A percentile compares a stretch with the other conserved stretches of the same genome.
Evolutionary conservation across 352 stramenopile genomes (phyloP).

Genomic region (Phytophthora macrochlamydospora): DNA sequence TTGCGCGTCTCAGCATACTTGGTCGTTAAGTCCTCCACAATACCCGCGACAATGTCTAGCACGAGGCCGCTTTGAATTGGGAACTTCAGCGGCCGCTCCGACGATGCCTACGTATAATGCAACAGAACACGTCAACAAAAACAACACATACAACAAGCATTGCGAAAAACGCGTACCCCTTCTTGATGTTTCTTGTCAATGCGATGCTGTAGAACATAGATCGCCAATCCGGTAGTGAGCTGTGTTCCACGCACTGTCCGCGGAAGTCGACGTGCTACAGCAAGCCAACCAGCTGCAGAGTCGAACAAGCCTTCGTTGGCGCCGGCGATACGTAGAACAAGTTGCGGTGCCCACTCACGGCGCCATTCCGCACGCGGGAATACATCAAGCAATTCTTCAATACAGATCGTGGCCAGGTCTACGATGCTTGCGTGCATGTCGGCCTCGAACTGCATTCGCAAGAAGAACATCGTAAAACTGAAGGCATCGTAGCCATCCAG

Average conservation of each 20-base stretch:
- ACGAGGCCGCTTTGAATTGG: constrained; percentile 78
- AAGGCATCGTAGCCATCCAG: constrained; percentile 81
- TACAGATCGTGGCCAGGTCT: constrained; percentile 75
- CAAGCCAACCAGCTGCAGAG: constrained; percentile 74
- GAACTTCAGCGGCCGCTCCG: constrained; percentile 80
- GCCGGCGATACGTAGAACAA: constrained; percentile 81
- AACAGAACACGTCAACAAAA: background rate
- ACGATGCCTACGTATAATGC: constrained; percentile 30
- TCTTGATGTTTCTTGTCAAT: constrained; percentile 65
- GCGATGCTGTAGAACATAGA: constrained; percentile 84
- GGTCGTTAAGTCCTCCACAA: constrained; percentile 76
- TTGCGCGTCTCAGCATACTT: constrained; percentile 72
- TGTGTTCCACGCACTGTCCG: constrained; percentile 76
- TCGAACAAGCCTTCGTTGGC: constrained; percentile 81
- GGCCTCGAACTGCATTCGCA: constrained; percentile 86
- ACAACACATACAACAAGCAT: constrained; percentile 5
- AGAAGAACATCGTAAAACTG: constrained; percentile 87
- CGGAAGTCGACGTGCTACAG: constrained; percentile 71
- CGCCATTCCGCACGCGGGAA: constrained; percentile 75
- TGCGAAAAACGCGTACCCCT: constrained; percentile 34
- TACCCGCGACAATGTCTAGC: constrained; percentile 78
- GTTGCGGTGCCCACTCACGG: constrained; percentile 72
- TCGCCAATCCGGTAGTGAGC: constrained; percentile 71
- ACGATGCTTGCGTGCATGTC: constrained; percentile 78
- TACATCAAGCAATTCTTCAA: constrained; percentile 80